A percentile compares a stretch with the other conserved stretches of the same genome.
Conservation (phyloP, 2,329 filamentous ascomycete genomes). For the Xylaria hypoxylon region DNA sequence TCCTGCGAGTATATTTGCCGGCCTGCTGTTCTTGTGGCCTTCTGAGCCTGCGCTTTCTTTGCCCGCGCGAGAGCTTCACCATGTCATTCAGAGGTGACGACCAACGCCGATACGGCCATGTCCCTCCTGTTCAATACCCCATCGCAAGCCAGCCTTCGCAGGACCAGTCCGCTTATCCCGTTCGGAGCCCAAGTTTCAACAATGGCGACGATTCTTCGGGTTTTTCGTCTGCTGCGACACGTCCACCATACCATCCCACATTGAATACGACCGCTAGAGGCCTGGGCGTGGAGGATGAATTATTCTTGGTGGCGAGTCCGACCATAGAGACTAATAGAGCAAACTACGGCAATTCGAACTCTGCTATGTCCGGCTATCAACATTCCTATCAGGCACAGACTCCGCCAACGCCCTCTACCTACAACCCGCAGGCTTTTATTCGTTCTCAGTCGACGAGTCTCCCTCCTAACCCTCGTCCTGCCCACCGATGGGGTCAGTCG, state of each 20-base stretch:
- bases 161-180: constrained; percentile 55
- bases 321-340: constrained; percentile 51
- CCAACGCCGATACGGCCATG: constrained; percentile 73
- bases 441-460: constrained; percentile 65
- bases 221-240: constrained; percentile 53
- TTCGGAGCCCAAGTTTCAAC: constrained; percentile 77
- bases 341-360: constrained; percentile 58
- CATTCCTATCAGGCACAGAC: constrained; percentile 62
- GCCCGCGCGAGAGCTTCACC: constrained; percentile 30
- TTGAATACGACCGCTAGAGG: constrained; percentile 51
- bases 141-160: constrained; percentile 57
- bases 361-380: constrained; percentile 64
- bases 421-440: constrained; percentile 78
- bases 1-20: constrained; percentile 14
- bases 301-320: constrained; percentile 68
- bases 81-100: constrained; percentile 75
- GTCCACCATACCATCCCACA: constrained; percentile 48
- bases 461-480: constrained; percentile 61
- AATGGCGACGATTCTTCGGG: constrained; percentile 77
- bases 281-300: constrained; percentile 64
- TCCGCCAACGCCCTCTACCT: constrained; percentile 64
- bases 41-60: constrained; percentile 2
- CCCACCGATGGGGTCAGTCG: constrained; percentile 51
- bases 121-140: constrained; percentile 74
- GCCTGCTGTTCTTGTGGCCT: constrained; percentile 6